These are phyloP conservation scores for Vigna mungo DNA, from an alignment of 306 rosid genomes.

Conservation along the genomic window DNA sequence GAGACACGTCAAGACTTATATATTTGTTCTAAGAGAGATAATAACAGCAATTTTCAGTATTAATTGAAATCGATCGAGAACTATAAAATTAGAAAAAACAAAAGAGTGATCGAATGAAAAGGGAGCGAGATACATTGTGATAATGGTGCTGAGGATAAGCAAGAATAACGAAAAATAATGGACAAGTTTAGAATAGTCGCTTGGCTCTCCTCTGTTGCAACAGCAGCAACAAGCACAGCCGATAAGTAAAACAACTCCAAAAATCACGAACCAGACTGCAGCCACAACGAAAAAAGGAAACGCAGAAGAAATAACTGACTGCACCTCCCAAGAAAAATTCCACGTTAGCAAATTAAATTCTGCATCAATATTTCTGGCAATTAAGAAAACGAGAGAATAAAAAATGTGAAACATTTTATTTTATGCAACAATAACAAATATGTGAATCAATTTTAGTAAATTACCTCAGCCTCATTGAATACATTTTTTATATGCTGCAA, in stretches of 20 bases:
- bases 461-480: too few relatives aligned
- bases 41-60: too few relatives aligned
- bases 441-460: too few relatives aligned
- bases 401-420: too few relatives aligned
- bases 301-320: constrained; percentile 79
- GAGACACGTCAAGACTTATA: background rate
- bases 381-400: background rate
- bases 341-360: background rate
- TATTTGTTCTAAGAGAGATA: background rate
- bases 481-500: too few relatives aligned
- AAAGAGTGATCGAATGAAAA: background rate
- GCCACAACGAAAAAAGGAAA: constrained; percentile 66
- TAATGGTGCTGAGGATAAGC: constrained; percentile 72
- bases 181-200: constrained; percentile 64
- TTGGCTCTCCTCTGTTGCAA: constrained; percentile 53
- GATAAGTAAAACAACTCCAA: constrained; percentile 56
- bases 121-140: constrained; percentile 61
- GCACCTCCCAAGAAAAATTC: constrained; percentile 43
- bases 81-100: too few relatives aligned
- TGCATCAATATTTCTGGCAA: background rate
- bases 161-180: constrained; percentile 61
- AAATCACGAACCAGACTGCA: constrained; percentile 69
- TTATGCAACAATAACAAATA: too few relatives aligned
- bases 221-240: constrained; percentile 66
- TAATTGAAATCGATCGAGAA: too few relatives aligned